phyloP scores from a whole-genome alignment of 2,329 filamentous ascomycete genomes.

The Claviceps sp. region DNA sequence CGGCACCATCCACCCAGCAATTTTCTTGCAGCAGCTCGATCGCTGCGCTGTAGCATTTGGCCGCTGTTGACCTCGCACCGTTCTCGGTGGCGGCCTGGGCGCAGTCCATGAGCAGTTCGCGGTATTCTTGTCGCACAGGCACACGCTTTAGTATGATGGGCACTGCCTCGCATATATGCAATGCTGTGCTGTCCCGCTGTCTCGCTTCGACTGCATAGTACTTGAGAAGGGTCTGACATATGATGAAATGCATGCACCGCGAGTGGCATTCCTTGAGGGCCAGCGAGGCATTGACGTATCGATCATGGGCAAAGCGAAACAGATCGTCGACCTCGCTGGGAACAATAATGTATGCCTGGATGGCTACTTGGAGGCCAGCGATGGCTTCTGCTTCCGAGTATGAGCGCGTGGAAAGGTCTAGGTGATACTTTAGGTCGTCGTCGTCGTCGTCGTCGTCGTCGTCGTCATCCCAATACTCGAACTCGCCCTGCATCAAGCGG shows the following conservation, averaged over 20 bases:
- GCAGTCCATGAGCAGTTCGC: slow-evolving; percentile 65
- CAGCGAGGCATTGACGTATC: slow-evolving; percentile 65
- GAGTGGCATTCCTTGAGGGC: slow-evolving; percentile 56
- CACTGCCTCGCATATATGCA: slow-evolving; percentile 68
- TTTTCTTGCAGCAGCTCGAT: slow-evolving; percentile 66
- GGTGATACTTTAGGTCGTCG: slow-evolving; percentile 21
- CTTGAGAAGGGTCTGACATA: slow-evolving; percentile 68
- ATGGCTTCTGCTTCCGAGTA: slow-evolving; percentile 57
- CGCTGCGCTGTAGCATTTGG: slow-evolving; percentile 69
- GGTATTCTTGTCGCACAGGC: slow-evolving; percentile 47
- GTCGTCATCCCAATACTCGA: slow-evolving; percentile 40
- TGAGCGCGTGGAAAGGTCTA: slow-evolving; percentile 10
- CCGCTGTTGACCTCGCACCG: slow-evolving; percentile 67
- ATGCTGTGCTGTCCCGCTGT: slow-evolving; percentile 58
- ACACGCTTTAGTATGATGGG: slow-evolving; percentile 60
- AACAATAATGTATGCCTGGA: slow-evolving; percentile 69
- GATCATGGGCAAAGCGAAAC: slow-evolving; percentile 80
- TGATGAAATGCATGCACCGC: slow-evolving; percentile 79
- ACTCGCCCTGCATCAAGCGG: slow-evolving; percentile 62
- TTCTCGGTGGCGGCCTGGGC: slow-evolving; percentile 69
- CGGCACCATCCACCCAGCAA: slow-evolving; percentile 56
- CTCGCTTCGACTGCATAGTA: slow-evolving; percentile 49
- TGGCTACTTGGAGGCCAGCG: slow-evolving; percentile 65
- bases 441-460: slow-evolving; percentile 22
- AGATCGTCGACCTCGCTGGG: slow-evolving; percentile 73